Evolutionary conservation across 2,329 filamentous ascomycete genomes (phyloP).

Genomic region (Colletotrichum truncatum): DNA sequence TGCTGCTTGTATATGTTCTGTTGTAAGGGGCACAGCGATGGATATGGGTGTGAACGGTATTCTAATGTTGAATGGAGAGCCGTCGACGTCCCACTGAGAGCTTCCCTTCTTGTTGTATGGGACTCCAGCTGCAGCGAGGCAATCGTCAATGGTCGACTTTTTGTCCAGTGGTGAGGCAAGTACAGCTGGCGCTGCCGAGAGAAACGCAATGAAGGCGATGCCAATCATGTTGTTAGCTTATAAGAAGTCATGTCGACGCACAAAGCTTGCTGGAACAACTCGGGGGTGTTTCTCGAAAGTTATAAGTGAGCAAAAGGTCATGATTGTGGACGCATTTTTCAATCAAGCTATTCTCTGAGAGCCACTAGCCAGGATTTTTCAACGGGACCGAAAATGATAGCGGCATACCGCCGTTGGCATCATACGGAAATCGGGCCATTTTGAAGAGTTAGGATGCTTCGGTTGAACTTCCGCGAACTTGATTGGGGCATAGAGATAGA

Average conservation of each 20-base stretch:
- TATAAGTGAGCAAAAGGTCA: no score
- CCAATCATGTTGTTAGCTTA: neutral
- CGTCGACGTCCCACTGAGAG: slow-evolving; percentile 43
- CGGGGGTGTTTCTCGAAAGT: no score
- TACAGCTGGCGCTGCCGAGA: neutral
- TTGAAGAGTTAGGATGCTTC: rapidly evolving
- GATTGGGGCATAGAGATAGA: no score
- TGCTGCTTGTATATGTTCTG: slow-evolving; percentile 52
- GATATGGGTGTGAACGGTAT: slow-evolving; percentile 41
- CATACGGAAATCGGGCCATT: neutral
- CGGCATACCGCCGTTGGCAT: no score
- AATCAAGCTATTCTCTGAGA: no score
- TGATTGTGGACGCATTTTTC: no score
- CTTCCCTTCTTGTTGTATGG: slow-evolving; percentile 33
- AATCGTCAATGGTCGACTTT: slow-evolving; percentile 33
- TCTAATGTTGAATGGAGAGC: slow-evolving; percentile 43
- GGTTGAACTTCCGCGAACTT: neutral
- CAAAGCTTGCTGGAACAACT: no score
- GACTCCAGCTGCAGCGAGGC: slow-evolving; percentile 35
- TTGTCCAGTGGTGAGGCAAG: neutral
- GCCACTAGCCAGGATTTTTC: no score
- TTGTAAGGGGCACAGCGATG: slow-evolving; percentile 41
- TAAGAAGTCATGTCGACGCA: neutral
- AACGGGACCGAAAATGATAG: no score
- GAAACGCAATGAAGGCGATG: neutral